phyloP scores from a whole-genome alignment of 305 asterid genomes.

The Coffea humblotiana region DNA sequence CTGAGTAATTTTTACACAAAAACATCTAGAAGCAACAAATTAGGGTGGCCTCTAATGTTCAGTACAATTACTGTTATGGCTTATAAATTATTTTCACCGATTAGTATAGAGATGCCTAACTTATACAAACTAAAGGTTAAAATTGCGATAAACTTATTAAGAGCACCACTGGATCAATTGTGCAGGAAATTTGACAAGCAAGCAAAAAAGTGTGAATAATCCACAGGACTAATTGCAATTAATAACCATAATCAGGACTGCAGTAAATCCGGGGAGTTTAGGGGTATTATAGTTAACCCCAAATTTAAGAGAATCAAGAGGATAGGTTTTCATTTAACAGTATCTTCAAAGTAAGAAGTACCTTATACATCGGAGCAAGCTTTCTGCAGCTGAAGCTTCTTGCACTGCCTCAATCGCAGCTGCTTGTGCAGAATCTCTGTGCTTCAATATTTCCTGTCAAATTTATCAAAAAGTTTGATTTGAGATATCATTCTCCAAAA shows the following conservation, averaged over 20 bases:
- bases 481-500: background rate
- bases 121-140: background rate
- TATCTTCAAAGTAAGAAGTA: slow-evolving; percentile 30
- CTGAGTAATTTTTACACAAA: background rate
- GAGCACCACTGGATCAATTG: background rate
- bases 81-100: background rate
- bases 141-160: background rate
- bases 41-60: background rate
- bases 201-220: background rate
- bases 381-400: slow-evolving; percentile 87
- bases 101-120: background rate
- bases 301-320: background rate
- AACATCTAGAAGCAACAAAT: background rate
- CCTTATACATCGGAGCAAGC: slow-evolving; percentile 90
- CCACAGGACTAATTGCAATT: background rate
- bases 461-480: slow-evolving; percentile 22
- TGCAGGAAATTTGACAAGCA: background rate
- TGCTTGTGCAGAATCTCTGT: slow-evolving; percentile 83
- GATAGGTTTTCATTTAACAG: background rate
- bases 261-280: background rate
- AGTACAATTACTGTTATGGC: background rate
- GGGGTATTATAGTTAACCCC: background rate
- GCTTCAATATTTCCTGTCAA: slow-evolving; percentile 76
- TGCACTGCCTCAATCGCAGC: slow-evolving; percentile 97
- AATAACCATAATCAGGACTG: background rate